Percentiles rank a stretch among this genome's conserved stretches.
Conservation (phyloP, 306 rosid genomes). For the Prunus campanulata region DNA sequence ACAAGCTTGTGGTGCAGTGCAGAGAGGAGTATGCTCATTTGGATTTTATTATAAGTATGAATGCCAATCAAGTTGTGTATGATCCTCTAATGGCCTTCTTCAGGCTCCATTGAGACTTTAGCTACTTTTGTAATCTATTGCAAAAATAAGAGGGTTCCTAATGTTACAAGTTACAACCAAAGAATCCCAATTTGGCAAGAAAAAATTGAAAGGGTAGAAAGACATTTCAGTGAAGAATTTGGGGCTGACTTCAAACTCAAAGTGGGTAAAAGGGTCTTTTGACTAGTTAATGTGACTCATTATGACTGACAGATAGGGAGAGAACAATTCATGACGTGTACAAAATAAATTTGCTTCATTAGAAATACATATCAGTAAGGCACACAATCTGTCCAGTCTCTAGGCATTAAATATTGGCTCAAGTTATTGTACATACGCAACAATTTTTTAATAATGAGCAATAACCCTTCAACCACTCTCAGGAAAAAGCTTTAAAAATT, state of each 20-base stretch:
- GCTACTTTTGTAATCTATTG: not conserved
- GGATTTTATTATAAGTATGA: constrained; percentile 73
- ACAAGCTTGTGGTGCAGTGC: constrained; percentile 62
- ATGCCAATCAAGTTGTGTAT: constrained; percentile 62
- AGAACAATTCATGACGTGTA: not conserved
- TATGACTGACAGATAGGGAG: not conserved
- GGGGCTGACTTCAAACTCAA: not conserved
- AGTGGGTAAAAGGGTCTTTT: not conserved
- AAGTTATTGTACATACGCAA: too few relatives aligned
- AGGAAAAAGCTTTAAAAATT: not conserved
- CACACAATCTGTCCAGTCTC: not conserved
- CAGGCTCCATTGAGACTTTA: constrained; percentile 33
- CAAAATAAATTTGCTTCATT: not conserved
- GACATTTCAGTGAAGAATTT: not conserved
- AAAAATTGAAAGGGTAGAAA: not conserved
- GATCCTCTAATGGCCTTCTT: constrained; percentile 77
- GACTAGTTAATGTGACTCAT: not conserved
- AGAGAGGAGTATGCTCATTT: constrained; percentile 76
- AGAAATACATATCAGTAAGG: not conserved
- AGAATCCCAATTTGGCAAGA: not conserved
- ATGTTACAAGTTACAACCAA: not conserved
- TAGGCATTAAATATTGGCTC: not conserved
- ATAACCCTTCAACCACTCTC: too few relatives aligned
- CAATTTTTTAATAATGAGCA: too few relatives aligned
- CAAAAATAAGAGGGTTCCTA: not conserved